Evolutionary conservation across 345 rosid species (phyloP), one percentile per base, ranked within the genome.

Genomic region (Erysimum cheiranthoides): DNA sequence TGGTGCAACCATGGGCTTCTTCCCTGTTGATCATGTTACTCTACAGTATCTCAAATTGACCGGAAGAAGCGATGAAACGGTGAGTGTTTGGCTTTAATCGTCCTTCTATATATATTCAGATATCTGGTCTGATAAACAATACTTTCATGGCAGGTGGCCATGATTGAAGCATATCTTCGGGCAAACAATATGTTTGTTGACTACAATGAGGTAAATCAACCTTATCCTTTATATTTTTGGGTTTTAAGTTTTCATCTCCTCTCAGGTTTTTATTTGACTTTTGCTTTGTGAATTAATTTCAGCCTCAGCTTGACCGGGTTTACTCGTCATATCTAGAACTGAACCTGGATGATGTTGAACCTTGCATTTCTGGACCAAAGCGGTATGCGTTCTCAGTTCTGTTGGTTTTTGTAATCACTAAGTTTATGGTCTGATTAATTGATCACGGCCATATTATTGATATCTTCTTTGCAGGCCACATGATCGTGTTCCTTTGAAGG

Each of bases 1-100:
- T 74, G 99, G 99, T 85, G 98, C 99, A 78, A 95, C 99, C 81
- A 95, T 95, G 99, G 99, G 99, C 25, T 95, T 95, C 82, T 95
- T 95, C 90, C 99, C 98, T 21, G 99, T 95, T 5, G 99, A 95
- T 84, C 96, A 88, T 83, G 98, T 91, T 76, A 89, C 99, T 30
- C 74, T 95, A 63, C 93, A 95, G 69, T 95, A 93, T 83, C 94
- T 95, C 50, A 93, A 87, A 79, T 82, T 95, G 87, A 95, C 99
- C 9, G 99, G 99, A 74, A 89, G 99, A 77, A 95, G 96, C 71
- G 98, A 95, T 61, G 98, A 95, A 72, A 91, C 96, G 21, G 99
- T 95, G 75, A 86, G 94, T 81, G 31, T 64, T 47, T 13, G 64
- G 18, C 57, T 50, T n/a, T 30, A n/a, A 59, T 10, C 13, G 10